A percentile compares a stretch with the other conserved stretches of the same genome.
phyloP scores from a whole-genome alignment of 2,329 filamentous ascomycete species.

The Pseudogymnoascus sp. region DNA sequence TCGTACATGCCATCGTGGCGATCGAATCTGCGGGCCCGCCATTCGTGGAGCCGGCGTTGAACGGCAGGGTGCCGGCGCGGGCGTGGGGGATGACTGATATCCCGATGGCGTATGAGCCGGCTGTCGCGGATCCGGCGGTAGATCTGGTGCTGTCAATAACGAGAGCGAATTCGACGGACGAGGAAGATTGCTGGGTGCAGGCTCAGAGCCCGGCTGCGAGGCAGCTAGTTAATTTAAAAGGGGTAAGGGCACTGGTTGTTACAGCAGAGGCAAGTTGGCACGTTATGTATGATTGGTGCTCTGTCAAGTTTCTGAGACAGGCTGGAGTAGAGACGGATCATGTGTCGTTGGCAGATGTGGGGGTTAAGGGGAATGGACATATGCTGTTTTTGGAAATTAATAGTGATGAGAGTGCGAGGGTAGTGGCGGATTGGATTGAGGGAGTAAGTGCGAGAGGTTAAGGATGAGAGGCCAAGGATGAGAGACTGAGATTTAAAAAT shows the following conservation, averaged over 20 bases:
- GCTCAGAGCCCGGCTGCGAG: constrained; percentile 28
- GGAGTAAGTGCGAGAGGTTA: neutral
- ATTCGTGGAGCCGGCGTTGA: constrained; percentile 35
- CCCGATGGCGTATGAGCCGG: constrained; percentile 39
- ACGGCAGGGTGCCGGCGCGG: constrained; percentile 22
- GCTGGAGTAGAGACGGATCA: constrained; percentile 32
- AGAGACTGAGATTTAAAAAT: neutral
- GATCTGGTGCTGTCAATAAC: constrained; percentile 29
- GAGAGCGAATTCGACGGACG: constrained; percentile 17
- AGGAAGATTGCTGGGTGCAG: constrained; percentile 28
- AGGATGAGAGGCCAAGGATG: neutral
- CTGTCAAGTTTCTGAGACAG: constrained; percentile 34
- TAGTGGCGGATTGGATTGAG: constrained; percentile 25
- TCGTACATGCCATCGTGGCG: constrained; percentile 34
- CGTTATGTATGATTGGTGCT: constrained; percentile 37
- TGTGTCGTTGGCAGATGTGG: constrained; percentile 30
- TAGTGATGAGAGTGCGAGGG: constrained; percentile 31
- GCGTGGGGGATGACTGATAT: constrained; percentile 40
- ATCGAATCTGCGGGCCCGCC: constrained; percentile 41
- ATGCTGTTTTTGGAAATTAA: constrained; percentile 43
- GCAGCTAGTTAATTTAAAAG: constrained; percentile 29
- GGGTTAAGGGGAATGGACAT: constrained; percentile 38
- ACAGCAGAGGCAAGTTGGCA: constrained; percentile 38
- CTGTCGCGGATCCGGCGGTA: constrained; percentile 28
- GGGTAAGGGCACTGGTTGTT: constrained; percentile 31